Evolutionary conservation across 2,329 filamentous ascomycete genomes (phyloP).

Genomic region (Aspergillus brunneoviolaceus): DNA sequence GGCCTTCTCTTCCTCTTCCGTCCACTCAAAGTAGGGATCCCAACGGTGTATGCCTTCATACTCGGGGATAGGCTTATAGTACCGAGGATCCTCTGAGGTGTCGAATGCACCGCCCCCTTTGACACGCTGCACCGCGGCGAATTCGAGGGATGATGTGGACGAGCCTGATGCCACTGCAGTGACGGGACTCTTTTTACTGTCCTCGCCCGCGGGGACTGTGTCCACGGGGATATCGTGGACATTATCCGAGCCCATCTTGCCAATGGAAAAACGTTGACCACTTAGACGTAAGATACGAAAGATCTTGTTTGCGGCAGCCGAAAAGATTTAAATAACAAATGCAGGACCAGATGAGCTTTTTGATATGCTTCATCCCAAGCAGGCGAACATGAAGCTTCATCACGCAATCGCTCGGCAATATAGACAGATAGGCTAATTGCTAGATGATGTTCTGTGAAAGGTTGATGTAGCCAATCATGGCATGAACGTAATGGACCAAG

Average conservation of each 20-base stretch:
- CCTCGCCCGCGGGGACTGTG: slow-evolving; percentile 8
- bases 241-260: slow-evolving; percentile 20
- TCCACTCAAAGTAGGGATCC: slow-evolving; percentile 50
- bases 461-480: slow-evolving; percentile 5
- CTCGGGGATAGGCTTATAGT: slow-evolving; percentile 40
- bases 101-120: slow-evolving; percentile 35
- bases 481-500: background rate
- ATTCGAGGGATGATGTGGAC: slow-evolving; percentile 15
- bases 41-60: slow-evolving; percentile 52
- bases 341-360: background rate
- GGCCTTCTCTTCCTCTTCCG: slow-evolving; percentile 43
- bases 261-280: slow-evolving; percentile 2
- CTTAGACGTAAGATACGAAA: background rate
- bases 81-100: slow-evolving; percentile 34
- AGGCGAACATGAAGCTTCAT: background rate
- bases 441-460: slow-evolving; percentile 1
- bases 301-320: background rate
- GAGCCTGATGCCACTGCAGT: slow-evolving; percentile 12
- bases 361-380: background rate
- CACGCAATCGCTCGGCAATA: slow-evolving; percentile 17
- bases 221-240: slow-evolving; percentile 9
- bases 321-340: background rate
- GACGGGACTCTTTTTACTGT: slow-evolving; percentile 13
- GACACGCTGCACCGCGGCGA: slow-evolving; percentile 2
- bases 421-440: background rate